phyloP scores from a whole-genome alignment of 2,329 filamentous ascomycete genomes.

The Colletotrichum liriopes region DNA sequence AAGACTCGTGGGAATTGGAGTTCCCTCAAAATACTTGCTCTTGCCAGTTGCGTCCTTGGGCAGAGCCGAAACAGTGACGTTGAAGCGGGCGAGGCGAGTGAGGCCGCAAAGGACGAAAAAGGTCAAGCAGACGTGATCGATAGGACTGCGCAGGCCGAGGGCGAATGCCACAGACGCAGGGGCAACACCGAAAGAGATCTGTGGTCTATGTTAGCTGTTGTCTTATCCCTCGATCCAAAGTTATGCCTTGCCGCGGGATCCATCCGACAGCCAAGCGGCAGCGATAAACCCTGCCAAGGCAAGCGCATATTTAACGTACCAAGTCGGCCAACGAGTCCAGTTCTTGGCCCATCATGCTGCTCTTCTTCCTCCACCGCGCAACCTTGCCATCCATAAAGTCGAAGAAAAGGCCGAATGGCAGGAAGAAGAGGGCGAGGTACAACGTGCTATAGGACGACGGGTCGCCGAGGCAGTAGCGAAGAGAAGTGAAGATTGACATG shows the following conservation, averaged over 20 bases:
- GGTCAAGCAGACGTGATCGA: conserved; percentile 85
- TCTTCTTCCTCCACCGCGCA: conserved; percentile 96
- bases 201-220: background rate
- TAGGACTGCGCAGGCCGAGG: conserved; percentile 85
- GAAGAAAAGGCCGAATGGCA: conserved; percentile 96
- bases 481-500: conserved; percentile 95
- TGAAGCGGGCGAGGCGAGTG: conserved; percentile 95
- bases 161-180: conserved; percentile 91
- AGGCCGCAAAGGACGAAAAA: conserved; percentile 97
- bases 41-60: conserved; percentile 95
- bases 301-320: conserved; percentile 66
- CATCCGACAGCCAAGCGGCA: background rate
- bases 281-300: background rate
- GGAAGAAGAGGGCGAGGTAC: conserved; percentile 87
- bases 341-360: conserved; percentile 97
- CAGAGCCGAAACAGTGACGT: conserved; percentile 90
- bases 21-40: conserved; percentile 96
- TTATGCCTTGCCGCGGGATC: background rate
- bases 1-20: conserved; percentile 93
- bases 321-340: conserved; percentile 95
- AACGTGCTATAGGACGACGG: conserved; percentile 77
- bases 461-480: conserved; percentile 90
- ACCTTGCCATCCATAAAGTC: conserved; percentile 99
- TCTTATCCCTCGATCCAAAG: background rate
- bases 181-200: conserved; percentile 97